Conservation (phyloP, 768 basidiomycete species). For the Mycena floridula region DNA sequence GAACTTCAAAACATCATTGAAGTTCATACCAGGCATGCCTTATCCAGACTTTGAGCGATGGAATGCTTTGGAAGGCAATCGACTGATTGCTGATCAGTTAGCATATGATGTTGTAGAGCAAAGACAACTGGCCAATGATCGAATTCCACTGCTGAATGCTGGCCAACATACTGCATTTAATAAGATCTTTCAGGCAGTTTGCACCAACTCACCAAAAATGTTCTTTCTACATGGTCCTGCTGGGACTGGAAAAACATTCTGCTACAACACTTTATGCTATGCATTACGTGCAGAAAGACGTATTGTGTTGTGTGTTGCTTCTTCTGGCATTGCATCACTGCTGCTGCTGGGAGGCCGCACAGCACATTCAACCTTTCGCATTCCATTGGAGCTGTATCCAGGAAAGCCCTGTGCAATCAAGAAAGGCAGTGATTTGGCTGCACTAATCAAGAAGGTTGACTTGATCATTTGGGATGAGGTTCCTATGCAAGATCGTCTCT, state of each 20-base stretch:
- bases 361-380: slow-evolving; percentile 41
- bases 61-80: slow-evolving; percentile 14
- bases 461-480: slow-evolving; percentile 15
- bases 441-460: slow-evolving; percentile 22
- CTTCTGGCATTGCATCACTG: slow-evolving; percentile 42
- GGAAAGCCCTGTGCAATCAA: slow-evolving; percentile 25
- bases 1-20: slow-evolving; percentile 15
- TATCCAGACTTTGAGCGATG: slow-evolving; percentile 11
- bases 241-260: slow-evolving; percentile 40
- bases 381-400: slow-evolving; percentile 30
- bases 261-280: slow-evolving; percentile 29
- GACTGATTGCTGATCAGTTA: slow-evolving; percentile 4
- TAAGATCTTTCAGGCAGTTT: slow-evolving; percentile 20
- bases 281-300: slow-evolving; percentile 15
- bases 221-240: slow-evolving; percentile 40
- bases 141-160: slow-evolving; percentile 1
- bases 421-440: slow-evolving; percentile 23
- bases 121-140: not conserved
- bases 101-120: not conserved
- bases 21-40: slow-evolving; percentile 16
- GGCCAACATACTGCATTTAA: slow-evolving; percentile 25
- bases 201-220: slow-evolving; percentile 6
- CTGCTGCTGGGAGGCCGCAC: slow-evolving; percentile 38
- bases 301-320: slow-evolving; percentile 43
- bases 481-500: slow-evolving; percentile 28